These are phyloP conservation scores for Cercospora brassicicola DNA, from an alignment of 2,329 filamentous ascomycete genomes.

Conservation along the genomic window DNA sequence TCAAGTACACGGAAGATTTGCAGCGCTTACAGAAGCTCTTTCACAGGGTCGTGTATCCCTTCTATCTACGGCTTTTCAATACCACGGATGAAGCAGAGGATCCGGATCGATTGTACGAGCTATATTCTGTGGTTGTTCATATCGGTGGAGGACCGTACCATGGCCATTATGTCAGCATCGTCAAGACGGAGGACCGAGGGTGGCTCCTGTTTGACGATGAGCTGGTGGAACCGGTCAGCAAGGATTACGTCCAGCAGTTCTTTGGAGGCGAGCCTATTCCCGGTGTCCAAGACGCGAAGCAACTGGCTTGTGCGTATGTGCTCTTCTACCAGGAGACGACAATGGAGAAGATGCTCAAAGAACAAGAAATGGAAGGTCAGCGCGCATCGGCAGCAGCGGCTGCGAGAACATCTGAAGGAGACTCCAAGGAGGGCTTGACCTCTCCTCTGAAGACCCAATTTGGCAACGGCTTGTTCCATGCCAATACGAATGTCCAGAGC, in stretches of 20 bases:
- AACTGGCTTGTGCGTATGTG: constrained; percentile 89
- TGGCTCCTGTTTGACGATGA: constrained; percentile 98
- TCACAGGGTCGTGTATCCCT: constrained; percentile 94
- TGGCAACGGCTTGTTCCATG: constrained; percentile 35
- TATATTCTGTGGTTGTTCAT: constrained; percentile 96
- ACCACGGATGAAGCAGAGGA: constrained; percentile 94
- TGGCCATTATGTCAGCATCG: constrained; percentile 94
- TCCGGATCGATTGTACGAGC: constrained; percentile 88
- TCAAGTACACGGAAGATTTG: constrained; percentile 97
- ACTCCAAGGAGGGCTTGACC: constrained; percentile 28
- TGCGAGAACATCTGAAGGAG: constrained; percentile 41
- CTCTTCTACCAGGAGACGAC: constrained; percentile 95
- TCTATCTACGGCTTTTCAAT: constrained; percentile 94
- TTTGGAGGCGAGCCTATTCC: constrained; percentile 74
- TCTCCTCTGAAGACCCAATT: constrained; percentile 28
- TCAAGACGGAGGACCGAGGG: constrained; percentile 93
- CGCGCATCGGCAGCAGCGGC: constrained; percentile 50
- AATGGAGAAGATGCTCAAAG: constrained; percentile 65
- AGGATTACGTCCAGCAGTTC: constrained; percentile 93
- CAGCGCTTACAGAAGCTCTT: constrained; percentile 94
- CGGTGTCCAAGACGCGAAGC: constrained; percentile 52
- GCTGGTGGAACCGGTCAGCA: constrained; percentile 97
- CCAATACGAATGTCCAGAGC: constrained; percentile 28
- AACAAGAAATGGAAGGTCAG: constrained; percentile 78
- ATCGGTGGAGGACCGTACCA: constrained; percentile 97